A percentile compares a stretch with the other conserved stretches of the same genome.
These are phyloP conservation scores for Rhododendron kiyosumense DNA, from an alignment of 148 eudicot genomes.

Conservation along the genomic window DNA sequence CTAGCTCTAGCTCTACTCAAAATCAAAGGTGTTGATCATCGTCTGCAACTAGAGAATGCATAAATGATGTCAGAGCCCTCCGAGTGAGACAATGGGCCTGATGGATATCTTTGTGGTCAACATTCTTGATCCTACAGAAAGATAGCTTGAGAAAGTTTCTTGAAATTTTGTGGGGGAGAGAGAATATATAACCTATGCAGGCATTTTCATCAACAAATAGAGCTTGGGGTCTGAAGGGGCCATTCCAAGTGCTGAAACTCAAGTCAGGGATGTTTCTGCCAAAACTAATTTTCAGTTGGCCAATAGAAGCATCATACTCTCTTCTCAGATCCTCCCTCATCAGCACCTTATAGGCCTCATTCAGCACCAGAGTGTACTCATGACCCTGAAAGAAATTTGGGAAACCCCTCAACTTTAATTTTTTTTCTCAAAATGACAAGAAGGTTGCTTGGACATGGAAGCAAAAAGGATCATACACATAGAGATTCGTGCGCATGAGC, in stretches of 20 bases:
- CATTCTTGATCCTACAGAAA: not conserved
- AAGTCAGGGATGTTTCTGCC: conserved; percentile 16
- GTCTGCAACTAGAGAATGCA: too few relatives aligned
- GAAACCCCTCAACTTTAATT: not conserved
- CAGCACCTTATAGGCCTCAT: conserved; percentile 48
- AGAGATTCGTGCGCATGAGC: not conserved
- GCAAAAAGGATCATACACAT: not conserved
- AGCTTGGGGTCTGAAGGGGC: conserved; percentile 45
- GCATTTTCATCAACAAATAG: conserved; percentile 58
- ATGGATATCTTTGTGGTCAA: too few relatives aligned
- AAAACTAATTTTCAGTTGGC: conserved; percentile 11
- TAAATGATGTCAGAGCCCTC: not conserved
- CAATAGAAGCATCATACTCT: conserved; percentile 50
- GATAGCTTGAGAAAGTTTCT: not conserved
- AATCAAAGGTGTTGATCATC: too few relatives aligned
- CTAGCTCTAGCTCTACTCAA: not conserved
- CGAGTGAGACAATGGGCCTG: too few relatives aligned
- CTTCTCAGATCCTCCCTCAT: conserved; percentile 40
- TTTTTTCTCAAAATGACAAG: not conserved
- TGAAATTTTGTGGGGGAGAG: not conserved
- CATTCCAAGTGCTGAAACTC: conserved; percentile 47
- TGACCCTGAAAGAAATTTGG: conserved; percentile 42
- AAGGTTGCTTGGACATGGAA: not conserved
- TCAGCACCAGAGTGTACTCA: conserved; percentile 39
- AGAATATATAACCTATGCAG: conserved; percentile 39